Evolutionary conservation across 768 basidiomycete genomes (phyloP).

Genomic region (Tulasnella sp.): DNA sequence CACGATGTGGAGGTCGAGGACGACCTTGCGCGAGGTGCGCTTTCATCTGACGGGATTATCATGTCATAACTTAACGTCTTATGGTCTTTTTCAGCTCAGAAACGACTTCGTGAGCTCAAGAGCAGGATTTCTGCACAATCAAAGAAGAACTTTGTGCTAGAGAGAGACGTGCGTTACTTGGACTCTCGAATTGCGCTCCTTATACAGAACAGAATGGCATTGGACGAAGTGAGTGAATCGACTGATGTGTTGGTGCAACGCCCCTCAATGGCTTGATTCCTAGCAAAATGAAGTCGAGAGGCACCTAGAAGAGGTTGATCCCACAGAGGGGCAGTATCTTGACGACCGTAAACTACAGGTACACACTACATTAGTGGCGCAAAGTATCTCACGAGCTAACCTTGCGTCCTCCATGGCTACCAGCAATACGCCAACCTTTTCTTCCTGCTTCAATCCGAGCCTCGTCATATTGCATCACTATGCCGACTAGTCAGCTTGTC

Average conservation of each 20-base stretch:
- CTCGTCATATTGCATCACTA: conserved; percentile 89
- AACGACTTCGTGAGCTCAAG: conserved; percentile 90
- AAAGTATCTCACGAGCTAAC: no score
- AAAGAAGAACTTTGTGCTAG: conserved; percentile 99
- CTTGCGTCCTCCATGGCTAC: background rate
- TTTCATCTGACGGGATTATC: background rate
- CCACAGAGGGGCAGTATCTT: conserved; percentile 81
- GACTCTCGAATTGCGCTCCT: conserved; percentile 94
- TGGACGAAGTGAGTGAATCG: conserved; percentile 62
- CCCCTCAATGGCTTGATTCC: background rate
- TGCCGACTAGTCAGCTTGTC: conserved; percentile 91
- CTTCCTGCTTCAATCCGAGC: conserved; percentile 96
- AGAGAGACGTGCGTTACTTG: conserved; percentile 95
- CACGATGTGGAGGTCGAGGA: conserved; percentile 98
- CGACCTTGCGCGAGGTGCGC: conserved; percentile 81
- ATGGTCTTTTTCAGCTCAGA: conserved; percentile 55
- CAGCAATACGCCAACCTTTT: conserved; percentile 98
- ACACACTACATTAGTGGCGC: background rate
- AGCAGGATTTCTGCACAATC: conserved; percentile 94
- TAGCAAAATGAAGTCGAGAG: conserved; percentile 92
- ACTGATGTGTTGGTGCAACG: background rate
- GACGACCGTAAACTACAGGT: conserved; percentile 73
- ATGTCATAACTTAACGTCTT: conserved; percentile 10
- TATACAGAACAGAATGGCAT: conserved; percentile 96
- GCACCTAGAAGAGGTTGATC: conserved; percentile 91